Evolutionary conservation across 805 yeast species (phyloP), one percentile per base, ranked within the genome.

Genomic region (Priceomyces haplophilus): DNA sequence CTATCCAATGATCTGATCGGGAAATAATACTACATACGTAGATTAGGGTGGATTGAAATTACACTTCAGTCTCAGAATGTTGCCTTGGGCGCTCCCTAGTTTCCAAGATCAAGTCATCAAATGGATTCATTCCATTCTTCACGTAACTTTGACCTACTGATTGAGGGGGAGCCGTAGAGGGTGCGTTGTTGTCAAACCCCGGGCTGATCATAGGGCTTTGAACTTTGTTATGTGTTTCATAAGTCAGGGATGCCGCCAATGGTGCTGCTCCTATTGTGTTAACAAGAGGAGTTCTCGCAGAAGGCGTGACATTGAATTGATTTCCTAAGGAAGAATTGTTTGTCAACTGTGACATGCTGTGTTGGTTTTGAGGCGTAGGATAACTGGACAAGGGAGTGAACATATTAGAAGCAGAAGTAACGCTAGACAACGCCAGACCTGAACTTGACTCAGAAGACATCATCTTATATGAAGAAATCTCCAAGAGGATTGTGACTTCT

Each of bases 401-500:
- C 2, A 65, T 52, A 43, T 60, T 65, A 8, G 67, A 55, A 7
- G 56, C 62, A 50, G 65, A 64, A 7, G 69, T 64, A 4, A 62
- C 55, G 1, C 65, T 51, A 23, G 57, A 41, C 31, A 60, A 52
- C 12, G 44, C 34, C 12, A 13, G 18, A 3, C 44, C 25, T 8
- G 15, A 33, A 19, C 30, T 38, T 4, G 52, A 17, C 7, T 62
- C 68, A 17, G 52, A 51, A 1, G 66, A 50, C 51, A 64, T 57
- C 8, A 60, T 45, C 41, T 62, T 64, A 41, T 65, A 64, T 0
- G 68, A 57, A 1, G 69, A 62, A 3, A 65, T 64, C 58, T 90
- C 97, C 34, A 90, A 65, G 52, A 87, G 72, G n/a, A 88, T 82
- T 0, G 97, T 89, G 12, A 91, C 85, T 56, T 91, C 98, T 55